Evolutionary conservation across 257 asterid genomes (phyloP).

Genomic region (Henckelia pumila): DNA sequence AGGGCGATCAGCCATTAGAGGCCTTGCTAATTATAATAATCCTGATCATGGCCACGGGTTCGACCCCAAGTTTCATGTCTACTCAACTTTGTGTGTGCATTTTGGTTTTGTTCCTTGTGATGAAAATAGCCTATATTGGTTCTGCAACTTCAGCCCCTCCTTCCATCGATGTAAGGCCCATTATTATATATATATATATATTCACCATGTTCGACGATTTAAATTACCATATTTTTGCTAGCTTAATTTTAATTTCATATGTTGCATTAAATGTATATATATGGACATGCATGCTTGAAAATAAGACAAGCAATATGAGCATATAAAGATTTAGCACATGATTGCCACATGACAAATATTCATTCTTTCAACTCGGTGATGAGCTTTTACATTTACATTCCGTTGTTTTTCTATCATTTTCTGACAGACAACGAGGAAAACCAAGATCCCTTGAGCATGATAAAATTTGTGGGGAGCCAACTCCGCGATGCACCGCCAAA

Average conservation of each 20-base stretch:
- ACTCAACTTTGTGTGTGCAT: slow-evolving; percentile 43
- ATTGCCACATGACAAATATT: not conserved
- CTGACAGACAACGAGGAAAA: slow-evolving; percentile 44
- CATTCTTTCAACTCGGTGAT: too few species aligned
- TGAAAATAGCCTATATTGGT: slow-evolving; percentile 29
- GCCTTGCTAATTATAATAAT: slow-evolving; percentile 46
- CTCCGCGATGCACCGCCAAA: slow-evolving; percentile 33
- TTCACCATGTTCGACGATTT: too few species aligned
- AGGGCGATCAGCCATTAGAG: slow-evolving; percentile 70
- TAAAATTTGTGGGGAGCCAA: slow-evolving; percentile 52
- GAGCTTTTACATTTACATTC: too few species aligned
- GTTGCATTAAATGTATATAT: too few species aligned
- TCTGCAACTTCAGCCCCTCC: slow-evolving; percentile 29
- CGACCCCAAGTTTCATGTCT: slow-evolving; percentile 30
- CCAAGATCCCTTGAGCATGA: slow-evolving; percentile 48
- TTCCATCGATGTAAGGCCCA: slow-evolving; percentile 19
- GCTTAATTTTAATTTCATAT: too few species aligned
- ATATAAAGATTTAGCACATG: too few species aligned
- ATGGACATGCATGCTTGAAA: too few species aligned
- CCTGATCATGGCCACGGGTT: slow-evolving; percentile 62
- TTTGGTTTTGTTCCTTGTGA: slow-evolving; percentile 44
- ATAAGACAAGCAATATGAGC: too few species aligned
- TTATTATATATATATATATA: too few species aligned
- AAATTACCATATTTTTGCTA: too few species aligned
- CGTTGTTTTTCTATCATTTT: slow-evolving; percentile 3